Conservation (phyloP, 768 basidiomycete genomes). For the Trichaptum fuscoviolaceum region DNA sequence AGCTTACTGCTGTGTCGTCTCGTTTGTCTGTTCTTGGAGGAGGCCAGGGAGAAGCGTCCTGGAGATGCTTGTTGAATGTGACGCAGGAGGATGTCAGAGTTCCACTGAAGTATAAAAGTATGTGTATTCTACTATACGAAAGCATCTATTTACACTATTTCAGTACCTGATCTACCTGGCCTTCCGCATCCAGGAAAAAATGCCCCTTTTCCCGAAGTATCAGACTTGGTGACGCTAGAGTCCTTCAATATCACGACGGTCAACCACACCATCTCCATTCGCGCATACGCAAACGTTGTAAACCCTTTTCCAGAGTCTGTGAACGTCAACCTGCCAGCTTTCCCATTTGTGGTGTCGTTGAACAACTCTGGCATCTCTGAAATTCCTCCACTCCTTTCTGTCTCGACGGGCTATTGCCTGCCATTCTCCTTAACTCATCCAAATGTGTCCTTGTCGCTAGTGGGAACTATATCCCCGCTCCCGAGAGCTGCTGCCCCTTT, state of each 20-base stretch:
- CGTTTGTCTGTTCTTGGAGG: constrained; percentile 50
- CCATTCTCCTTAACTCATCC: constrained; percentile 62
- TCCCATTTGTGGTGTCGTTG: constrained; percentile 61
- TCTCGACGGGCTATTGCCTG: constrained; percentile 50
- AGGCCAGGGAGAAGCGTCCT: constrained; percentile 32
- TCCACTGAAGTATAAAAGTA: constrained; percentile 48
- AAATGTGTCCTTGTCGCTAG: constrained; percentile 55
- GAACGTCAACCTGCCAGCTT: constrained; percentile 43
- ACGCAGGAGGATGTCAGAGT: constrained; percentile 41
- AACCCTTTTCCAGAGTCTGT: constrained; percentile 52
- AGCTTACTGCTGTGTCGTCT: constrained; percentile 38
- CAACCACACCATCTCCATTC: constrained; percentile 22
- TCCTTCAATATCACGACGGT: constrained; percentile 44
- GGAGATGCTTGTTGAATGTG: constrained; percentile 39
- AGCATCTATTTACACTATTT: constrained; percentile 10
- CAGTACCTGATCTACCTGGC: constrained; percentile 63
- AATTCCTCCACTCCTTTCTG: constrained; percentile 27
- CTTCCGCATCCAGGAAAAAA: constrained; percentile 54
- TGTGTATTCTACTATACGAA: constrained; percentile 21
- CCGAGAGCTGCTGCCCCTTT: constrained; percentile 30
- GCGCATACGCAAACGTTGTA: constrained; percentile 50
- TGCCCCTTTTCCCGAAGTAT: constrained; percentile 47
- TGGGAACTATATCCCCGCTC: constrained; percentile 55
- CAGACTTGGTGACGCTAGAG: constrained; percentile 54
- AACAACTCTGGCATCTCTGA: constrained; percentile 8